Evolutionary conservation across 2,329 filamentous ascomycete genomes (phyloP), one percentile per base, ranked within the genome.

Genomic region (Amauroascus verrucosus): DNA sequence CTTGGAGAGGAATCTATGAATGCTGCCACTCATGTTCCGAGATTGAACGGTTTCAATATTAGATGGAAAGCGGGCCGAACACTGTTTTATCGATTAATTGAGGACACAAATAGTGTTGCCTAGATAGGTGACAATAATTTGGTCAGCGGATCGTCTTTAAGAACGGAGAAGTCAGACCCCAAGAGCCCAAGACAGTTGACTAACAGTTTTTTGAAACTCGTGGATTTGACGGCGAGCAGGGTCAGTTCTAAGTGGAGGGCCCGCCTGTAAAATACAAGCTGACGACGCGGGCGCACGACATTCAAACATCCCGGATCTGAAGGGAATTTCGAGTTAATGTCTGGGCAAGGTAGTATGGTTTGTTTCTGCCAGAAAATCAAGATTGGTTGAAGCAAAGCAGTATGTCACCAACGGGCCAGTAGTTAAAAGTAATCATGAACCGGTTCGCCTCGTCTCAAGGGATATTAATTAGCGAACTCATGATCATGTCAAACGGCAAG

Each of bases 1-100:
- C 50, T 64, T 67, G 4, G 68, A 69, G 51, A 73, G 64, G 52
- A 72, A 70, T 37, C 66, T 63, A 53, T 71, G 70, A 50, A 73
- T 69, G 0, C 69, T 40, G 20, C 50, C 67, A 60, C 66, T 70
- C 70, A 72, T 72, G 37, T 38, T 50, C n/a, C 30, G 6, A 26
- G 37, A 43, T 5, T 43, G 7, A n/a, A 7, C n/a, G 11, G 13
- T 20, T 18, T n/a, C n/a, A n/a, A n/a, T n/a, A n/a, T n/a, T n/a
- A n/a, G n/a, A n/a, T n/a, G n/a, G n/a, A n/a, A n/a, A n/a, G n/a
- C n/a, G n/a, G n/a, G n/a, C n/a, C n/a, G n/a, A n/a, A 14, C 26
- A 3, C 30, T 24, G 30, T 20, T 18, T 48, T 38, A 38, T 37
- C 33, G 32, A 28, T 37, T 18, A 16, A 37, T 35, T 32, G 16